Percentiles rank a stretch among this genome's conserved stretches.
phyloP scores from a whole-genome alignment of 73 alveolate species.

The Diophrys appendiculata region DNA sequence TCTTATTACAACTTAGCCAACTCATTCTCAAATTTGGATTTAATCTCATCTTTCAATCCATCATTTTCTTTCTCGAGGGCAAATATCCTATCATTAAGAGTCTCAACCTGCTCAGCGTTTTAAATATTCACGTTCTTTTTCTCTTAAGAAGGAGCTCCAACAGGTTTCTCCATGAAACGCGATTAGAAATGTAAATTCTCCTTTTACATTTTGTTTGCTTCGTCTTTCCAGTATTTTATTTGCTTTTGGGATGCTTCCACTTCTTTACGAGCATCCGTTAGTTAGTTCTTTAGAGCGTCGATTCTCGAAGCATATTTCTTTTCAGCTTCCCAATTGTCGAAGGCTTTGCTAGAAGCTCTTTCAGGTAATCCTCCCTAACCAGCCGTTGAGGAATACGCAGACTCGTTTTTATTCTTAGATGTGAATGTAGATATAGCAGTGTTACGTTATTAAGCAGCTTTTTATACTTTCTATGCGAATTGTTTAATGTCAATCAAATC shows the following conservation, averaged over 20 bases:
- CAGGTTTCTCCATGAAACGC: neutral
- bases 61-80: constrained; percentile 36
- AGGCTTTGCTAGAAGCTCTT: neutral
- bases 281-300: constrained; percentile 14
- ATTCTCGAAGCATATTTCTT: neutral
- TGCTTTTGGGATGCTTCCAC: constrained; percentile 14
- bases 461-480: neutral
- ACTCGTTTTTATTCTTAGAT: neutral
- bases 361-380: no score
- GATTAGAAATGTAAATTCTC: neutral
- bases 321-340: constrained; percentile 4
- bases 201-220: constrained; percentile 16
- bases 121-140: neutral
- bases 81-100: neutral
- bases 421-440: neutral
- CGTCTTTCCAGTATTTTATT: constrained; percentile 19
- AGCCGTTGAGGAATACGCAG: neutral
- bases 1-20: constrained; percentile 35
- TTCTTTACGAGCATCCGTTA: constrained; percentile 12
- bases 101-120: neutral
- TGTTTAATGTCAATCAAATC: constrained; percentile 4
- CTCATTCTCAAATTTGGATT: constrained; percentile 24
- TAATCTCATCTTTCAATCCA: constrained; percentile 11
- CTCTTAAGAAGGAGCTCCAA: constrained; percentile 2
- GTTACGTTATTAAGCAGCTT: constrained; percentile 4